Conservation (phyloP, 176 grass and related monocot genomes). For the Juncus effusus region DNA sequence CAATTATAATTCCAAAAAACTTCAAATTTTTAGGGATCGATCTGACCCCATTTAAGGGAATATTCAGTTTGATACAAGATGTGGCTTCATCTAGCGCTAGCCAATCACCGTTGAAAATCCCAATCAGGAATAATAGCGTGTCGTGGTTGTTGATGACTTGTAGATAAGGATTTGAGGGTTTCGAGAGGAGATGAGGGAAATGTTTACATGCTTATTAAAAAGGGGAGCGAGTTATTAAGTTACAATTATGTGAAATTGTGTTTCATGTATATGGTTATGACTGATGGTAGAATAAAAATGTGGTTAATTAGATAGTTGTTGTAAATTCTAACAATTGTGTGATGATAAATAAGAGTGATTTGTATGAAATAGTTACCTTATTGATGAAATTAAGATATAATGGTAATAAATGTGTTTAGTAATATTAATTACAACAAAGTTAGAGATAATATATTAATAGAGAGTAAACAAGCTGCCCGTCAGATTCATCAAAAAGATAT, state of each 20-base stretch:
- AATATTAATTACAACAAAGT: no score
- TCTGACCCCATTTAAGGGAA: conserved; percentile 58
- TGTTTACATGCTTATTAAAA: conserved; percentile 75
- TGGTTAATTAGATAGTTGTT: no score
- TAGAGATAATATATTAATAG: no score
- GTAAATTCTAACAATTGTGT: no score
- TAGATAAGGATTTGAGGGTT: conserved; percentile 76
- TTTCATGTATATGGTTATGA: no score
- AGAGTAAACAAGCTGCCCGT: no score
- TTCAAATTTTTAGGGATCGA: conserved; percentile 76
- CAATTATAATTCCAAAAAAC: conserved; percentile 64
- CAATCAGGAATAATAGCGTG: conserved; percentile 47
- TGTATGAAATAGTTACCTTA: no score
- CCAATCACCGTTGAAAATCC: conserved; percentile 72
- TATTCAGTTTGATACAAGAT: conserved; percentile 70
- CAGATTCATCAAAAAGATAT: no score
- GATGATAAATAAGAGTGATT: no score
- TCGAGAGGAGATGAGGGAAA: conserved; percentile 63
- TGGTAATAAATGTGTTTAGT: no score
- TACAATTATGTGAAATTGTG: conserved; percentile 6
- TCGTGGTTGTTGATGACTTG: conserved; percentile 93
- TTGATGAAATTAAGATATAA: no score
- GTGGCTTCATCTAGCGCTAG: conserved; percentile 69
- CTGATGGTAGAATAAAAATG: no score
- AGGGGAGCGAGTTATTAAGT: conserved; percentile 49